Evolutionary conservation across 495 filamentous ascomycete species (phyloP), one percentile per base, ranked within the genome.

Genomic region (Cercophora samala): DNA sequence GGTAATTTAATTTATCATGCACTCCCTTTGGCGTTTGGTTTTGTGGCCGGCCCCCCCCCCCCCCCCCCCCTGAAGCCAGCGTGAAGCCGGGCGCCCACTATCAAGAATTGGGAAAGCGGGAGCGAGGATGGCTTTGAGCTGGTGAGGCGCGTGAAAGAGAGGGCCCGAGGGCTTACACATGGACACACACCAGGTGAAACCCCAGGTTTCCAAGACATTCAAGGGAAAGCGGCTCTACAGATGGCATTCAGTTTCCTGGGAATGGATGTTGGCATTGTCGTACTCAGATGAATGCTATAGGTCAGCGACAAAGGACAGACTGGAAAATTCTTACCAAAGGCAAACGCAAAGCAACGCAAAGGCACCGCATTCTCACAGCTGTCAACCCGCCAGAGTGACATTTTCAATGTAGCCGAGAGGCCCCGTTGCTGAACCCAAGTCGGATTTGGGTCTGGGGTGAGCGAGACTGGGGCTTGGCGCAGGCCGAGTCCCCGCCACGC

Each of bases 371-470:
- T 19, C 53, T 56, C 53, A 8, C 53, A 56, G 53, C 53, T 56
- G 53, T 56, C 53, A 56, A 56, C n/a, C 53, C 53, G n/a, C 8
- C n/a, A 56, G 53, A 9, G 53, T 56, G 53, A 56, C 53, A 56
- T 56, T 23, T 9, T 15, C 8, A 56, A 21, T 15, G 53, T 23
- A 56, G 18, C 53, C 53, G 53, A 56, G 53, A 46, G 15, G n/a
- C 53, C 22, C n/a, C 22, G n/a, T 56, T 21, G 53, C 13, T 56
- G 22, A 18, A 56, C 53, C 52, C 53, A 56, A 21, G 22, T 56
- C 53, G n/a, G n/a, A 23, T 56, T 56, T 46, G 37, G 53, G 53
- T 56, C 53, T 56, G n/a, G 53, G 22, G 37, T 46, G 37, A 18
- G 37, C 11, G 53, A 56, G 53, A 23, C 4, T 21, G 53, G n/a